phyloP scores from a whole-genome alignment of 2,329 filamentous ascomycete species.

The Fusarium sp. region DNA sequence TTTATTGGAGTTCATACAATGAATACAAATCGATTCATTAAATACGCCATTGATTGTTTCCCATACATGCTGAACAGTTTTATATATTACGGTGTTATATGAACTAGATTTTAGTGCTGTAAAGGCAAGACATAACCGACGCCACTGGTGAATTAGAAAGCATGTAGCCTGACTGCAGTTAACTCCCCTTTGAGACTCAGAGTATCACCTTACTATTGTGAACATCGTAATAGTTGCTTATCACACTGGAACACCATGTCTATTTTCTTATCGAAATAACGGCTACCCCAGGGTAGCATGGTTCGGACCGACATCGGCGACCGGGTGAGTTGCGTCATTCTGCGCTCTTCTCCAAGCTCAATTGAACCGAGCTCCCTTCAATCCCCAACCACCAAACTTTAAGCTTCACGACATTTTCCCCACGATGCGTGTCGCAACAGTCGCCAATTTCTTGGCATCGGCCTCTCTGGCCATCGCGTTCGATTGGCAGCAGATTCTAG shows the following conservation, averaged over 20 bases:
- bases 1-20: neutral
- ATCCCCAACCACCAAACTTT: constrained; percentile 17
- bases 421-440: constrained; percentile 33
- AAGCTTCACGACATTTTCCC: constrained; percentile 12
- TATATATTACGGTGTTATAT: too few relatives aligned
- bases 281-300: constrained; percentile 9
- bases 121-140: too few relatives aligned
- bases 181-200: neutral
- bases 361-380: constrained; percentile 24
- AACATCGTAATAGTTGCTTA: neutral
- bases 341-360: constrained; percentile 28
- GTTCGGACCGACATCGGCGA: constrained; percentile 33
- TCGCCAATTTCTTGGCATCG: constrained; percentile 26
- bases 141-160: too few relatives aligned
- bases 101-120: too few relatives aligned
- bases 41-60: too few relatives aligned
- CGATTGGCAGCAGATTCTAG: constrained; percentile 28
- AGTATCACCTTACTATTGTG: neutral
- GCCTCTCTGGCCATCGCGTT: constrained; percentile 26
- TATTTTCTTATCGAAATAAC: neutral
- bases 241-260: neutral
- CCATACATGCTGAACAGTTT: too few relatives aligned
- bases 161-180: too few relatives aligned
- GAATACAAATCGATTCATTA: neutral
- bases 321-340: constrained; percentile 31